Evolutionary conservation across 768 basidiomycete species (phyloP), one percentile per base, ranked within the genome.

Genomic region (Pilatotrama ljubarskyi): DNA sequence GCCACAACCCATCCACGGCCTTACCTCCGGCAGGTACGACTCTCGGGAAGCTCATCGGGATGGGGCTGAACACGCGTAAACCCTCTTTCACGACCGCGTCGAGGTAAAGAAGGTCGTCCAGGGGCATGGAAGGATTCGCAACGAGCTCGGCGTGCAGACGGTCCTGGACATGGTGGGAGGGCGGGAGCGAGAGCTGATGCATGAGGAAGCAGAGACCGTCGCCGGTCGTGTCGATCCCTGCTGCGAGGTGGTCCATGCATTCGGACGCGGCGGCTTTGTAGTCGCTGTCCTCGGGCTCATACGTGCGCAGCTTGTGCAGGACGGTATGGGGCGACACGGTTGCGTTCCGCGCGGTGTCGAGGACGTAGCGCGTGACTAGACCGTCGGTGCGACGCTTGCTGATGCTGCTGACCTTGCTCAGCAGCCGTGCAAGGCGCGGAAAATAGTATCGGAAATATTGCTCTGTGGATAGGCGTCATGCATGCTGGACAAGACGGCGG

Each of bases 1-100:
- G 93, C 35, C 89, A 94, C 77, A 97, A 97, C 64, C 90, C 83
- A 17, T 84, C 78, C 29, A 88, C 80, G 73, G 96, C 92, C 22
- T 92, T 93, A 85, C 98, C 98, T 1, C 92, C 75, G 73, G 88
- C 90, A 43, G 84, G 90, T 5, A 91, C 80, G 68, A 82, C 84
- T 78, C 98, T 98, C 22, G 97, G 97, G 36, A 98, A 93, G 41
- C 64, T 55, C 96, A 98, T 98, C 25, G 92, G 90, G 41, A 98
- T 95, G 7, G 97, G 95, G 49, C 95, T 94, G 72, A 89, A 88
- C 58, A 93, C 76, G 26, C 97, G 84, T 73, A 98, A 79, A 65
- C 91, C 91, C 77, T 98, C 97, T 75, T 94, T 95, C 63, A 98
- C 89, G 57, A 93, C 86, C 1, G 97, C 96, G 68, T 85, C 84